Percentiles rank a stretch among this genome's conserved stretches.
Evolutionary conservation across 257 asterid genomes (phyloP).

Genomic region (Coffea canephora): DNA sequence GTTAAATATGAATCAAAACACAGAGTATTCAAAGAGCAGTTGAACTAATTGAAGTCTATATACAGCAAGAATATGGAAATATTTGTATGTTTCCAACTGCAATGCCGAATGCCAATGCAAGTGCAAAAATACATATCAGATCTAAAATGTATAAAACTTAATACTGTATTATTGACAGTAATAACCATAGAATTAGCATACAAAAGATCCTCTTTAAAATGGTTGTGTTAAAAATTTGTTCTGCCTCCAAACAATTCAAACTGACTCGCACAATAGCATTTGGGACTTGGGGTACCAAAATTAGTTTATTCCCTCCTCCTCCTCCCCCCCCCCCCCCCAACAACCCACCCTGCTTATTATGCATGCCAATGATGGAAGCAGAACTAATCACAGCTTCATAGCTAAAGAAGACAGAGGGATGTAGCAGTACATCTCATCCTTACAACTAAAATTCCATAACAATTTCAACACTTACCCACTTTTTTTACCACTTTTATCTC

Average conservation of each 20-base stretch:
- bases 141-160: background rate
- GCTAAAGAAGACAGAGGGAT: background rate
- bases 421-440: background rate
- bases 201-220: background rate
- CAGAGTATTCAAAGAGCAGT: constrained; percentile 3
- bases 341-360: constrained; percentile 8
- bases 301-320: constrained; percentile 32
- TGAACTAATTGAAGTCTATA: constrained; percentile 5
- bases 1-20: background rate
- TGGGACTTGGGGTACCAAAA: background rate
- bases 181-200: background rate
- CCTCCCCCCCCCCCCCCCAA: no score
- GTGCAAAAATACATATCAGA: background rate
- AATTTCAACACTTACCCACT: background rate
- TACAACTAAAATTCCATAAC: background rate
- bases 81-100: background rate
- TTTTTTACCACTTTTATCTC: background rate
- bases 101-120: background rate
- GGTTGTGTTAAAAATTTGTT: background rate
- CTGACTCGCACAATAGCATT: background rate
- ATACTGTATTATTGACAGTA: background rate
- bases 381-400: background rate
- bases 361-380: constrained; percentile 42
- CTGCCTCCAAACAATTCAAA: background rate
- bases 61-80: background rate